Conservation (phyloP, 169 alveolate species). For the Theileria sp. region DNA sequence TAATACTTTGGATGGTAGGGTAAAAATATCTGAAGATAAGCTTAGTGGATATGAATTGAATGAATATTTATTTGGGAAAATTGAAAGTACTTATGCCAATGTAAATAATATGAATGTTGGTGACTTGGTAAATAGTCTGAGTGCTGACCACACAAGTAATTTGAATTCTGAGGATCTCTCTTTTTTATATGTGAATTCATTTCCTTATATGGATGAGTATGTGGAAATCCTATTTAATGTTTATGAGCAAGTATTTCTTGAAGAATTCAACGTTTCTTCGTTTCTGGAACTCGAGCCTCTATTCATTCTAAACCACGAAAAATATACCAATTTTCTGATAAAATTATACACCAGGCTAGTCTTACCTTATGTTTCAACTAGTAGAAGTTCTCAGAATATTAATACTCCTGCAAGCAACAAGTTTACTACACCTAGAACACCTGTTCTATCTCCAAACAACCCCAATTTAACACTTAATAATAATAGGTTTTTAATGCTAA, state of each 20-base stretch:
- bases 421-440: background rate
- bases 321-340: background rate
- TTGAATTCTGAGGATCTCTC: background rate
- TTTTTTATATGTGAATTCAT: background rate
- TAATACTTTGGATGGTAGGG: no score
- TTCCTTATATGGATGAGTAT: conserved; percentile 23
- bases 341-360: background rate
- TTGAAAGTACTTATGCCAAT: background rate
- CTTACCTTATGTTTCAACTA: background rate
- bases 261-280: background rate
- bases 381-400: background rate
- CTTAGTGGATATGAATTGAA: no score
- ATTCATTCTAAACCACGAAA: background rate
- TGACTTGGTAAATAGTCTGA: background rate
- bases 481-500: conserved; percentile 19
- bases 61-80: no score
- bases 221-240: conserved; percentile 2
- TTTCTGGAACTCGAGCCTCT: conserved; percentile 10
- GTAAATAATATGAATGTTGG: background rate
- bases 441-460: background rate
- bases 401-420: background rate
- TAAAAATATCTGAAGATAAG: no score
- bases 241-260: conserved; percentile 6
- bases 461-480: background rate
- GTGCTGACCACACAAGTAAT: background rate